A percentile compares a stretch with the other conserved stretches of the same genome.
These are phyloP conservation scores for Suillus spraguei DNA, from an alignment of 768 basidiomycete species.

Conservation along the genomic window DNA sequence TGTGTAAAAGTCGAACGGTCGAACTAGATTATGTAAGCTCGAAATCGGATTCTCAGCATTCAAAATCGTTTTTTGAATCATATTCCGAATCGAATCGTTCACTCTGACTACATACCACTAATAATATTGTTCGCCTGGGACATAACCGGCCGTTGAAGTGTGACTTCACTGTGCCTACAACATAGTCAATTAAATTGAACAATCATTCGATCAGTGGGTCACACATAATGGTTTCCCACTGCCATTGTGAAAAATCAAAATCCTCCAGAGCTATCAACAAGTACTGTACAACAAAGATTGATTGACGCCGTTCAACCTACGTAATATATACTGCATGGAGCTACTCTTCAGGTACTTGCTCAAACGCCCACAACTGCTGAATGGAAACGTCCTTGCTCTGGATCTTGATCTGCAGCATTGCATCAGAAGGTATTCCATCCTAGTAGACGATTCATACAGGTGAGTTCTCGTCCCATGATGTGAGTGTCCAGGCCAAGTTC, in stretches of 20 bases:
- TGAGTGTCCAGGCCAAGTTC: background rate
- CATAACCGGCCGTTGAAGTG: background rate
- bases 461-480: background rate
- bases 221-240: background rate
- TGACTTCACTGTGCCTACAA: background rate
- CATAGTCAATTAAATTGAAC: background rate
- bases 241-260: background rate
- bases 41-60: too few relatives aligned
- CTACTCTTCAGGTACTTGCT: background rate
- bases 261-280: background rate
- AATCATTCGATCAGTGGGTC: background rate
- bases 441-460: background rate
- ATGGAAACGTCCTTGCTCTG: background rate
- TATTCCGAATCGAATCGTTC: too few relatives aligned
- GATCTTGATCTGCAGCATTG: background rate
- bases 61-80: too few relatives aligned
- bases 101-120: too few relatives aligned
- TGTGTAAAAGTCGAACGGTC: too few relatives aligned
- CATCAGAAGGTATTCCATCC: background rate
- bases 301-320: background rate
- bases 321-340: background rate
- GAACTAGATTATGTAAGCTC: too few relatives aligned
- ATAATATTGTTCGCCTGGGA: too few relatives aligned
- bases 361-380: background rate
- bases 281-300: background rate